Base-by-base conservation (phyloP, 257 asterid genomes). In the Solanum boliviense region DNA sequence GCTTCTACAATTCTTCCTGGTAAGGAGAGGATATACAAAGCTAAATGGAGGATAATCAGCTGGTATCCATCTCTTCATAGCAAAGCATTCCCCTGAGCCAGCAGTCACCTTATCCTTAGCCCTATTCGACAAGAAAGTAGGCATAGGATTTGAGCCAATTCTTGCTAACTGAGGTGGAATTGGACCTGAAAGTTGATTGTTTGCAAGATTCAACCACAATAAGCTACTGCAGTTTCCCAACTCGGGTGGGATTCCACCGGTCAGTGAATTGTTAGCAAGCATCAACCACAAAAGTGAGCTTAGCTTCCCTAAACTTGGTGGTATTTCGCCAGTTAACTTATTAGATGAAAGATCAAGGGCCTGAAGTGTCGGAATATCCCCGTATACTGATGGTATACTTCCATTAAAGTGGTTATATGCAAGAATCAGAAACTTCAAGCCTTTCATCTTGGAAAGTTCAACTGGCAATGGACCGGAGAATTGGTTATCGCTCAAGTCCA, bases 11-110 rank as follows among this genome's bases (percentile, higher is more conserved):
- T 91, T 93, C 92, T 94, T 94, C 84, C 94, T 93, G 12, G 97
- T 95, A 8, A 95, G 94, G 35, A 96, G 93, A 5, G 91, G 89
- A 56, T 94, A 95, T 16, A 95, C 93, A 56, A 96, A 96, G 90
- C 95, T 93, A 83, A 96, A 96, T 16, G 99, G 98, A 8, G 96
- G 98, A 72, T 94, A 93, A 90, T 95, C 95, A 13, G 98, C 98
- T 21, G 98, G 98, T 82, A 96, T 92, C 99, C 99, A 96, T 89
- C 99, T 91, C 95, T 11, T 93, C 98, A 96, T 94, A 5, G 95
- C 86, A 90, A 90, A 88, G 86, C 98, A 97, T n/a, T 95, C 99
- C 62, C 98, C 98, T 0, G 98, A 94, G 82, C 99, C 98, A 2
- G 95, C 94, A 34, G 91, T 91, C 85, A 92, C 88, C 85, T 78